Evolutionary conservation across 1,284 basidiomycete species (phyloP), one percentile per base, ranked within the genome.

Genomic region (Ceratobasidium sp.): DNA sequence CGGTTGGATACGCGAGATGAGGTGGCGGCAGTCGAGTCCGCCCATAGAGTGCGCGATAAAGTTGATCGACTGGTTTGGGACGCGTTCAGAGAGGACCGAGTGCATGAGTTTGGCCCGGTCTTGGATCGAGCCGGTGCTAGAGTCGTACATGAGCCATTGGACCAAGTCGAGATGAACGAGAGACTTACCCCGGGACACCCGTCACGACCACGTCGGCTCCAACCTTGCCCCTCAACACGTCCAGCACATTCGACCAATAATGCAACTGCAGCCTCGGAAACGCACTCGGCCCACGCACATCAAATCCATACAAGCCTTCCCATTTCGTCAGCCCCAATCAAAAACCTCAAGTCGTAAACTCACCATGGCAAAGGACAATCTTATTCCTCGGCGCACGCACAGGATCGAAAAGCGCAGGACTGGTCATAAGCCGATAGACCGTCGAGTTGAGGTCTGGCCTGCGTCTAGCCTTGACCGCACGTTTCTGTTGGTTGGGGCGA

Each of bases 11-110:
- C 94, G 93, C 1, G 94, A 91, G 77, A 99, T 96, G 20, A 99
- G 87, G 83, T 98, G 92, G 68, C 97, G 90, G 82, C 94, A 95
- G 82, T 98, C 96, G n/a, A 98, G 88, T 0, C 96, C 96, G 30
- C 95, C 95, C 98, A 99, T 99, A 23, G 95, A 96, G 84, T 99
- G 98, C 0, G 95, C 98, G 62, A 99, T 88, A 82, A 99, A 93
- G 84, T 99, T 99, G 82, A 99, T 84, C 73, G 90, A 93, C 82
- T 89, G 90, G 65, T 90, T 95, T 64, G 86, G 87, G 0, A 92
- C 91, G 70, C 89, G 92, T 38, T 88, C 84, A 79, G 90, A 87
- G 12, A 99, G 88, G 80, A 94, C 92, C 30, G 88, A 86, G 84
- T 99, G 90, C 80, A 99, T 88, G 65, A 89, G 89, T 78, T 92